Base-by-base conservation (phyloP, 768 basidiomycete species). In the Boletellus ananiceps region DNA sequence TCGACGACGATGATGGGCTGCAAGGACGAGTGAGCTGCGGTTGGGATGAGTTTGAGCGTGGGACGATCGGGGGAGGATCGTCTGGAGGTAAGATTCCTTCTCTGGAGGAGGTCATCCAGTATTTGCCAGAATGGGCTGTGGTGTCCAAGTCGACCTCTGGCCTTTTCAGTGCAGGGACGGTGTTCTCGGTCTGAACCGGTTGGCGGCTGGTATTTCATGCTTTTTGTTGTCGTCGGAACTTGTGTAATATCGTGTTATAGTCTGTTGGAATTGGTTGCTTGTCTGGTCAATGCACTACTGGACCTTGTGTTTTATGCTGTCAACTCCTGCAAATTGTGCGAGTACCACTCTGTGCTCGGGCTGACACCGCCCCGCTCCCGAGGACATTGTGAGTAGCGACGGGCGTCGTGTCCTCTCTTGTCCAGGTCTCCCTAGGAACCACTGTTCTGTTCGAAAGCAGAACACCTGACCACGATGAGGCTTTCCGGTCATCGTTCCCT, bases 21-120 rank as follows among this genome's bases (percentile, higher is more conserved):
- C 39, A 57, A 23, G 86, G 82, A 25, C 71, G 74, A 4, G 72
- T 82, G 18, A 78, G 76, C 15, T 85, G 83, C 52, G 77, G 79
- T 47, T 86, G 83, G 80, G 77, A 74, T n/a, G 85, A 88, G 59
- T 81, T 82, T 56, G 77, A 79, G 64, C 78, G 78, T 57, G 81
- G 62, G 37, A 76, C 72, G 54, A 62, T 79, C 12, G 81, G 79
- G 36, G 69, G 74, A 52, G 72, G 72, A 15, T 15, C 52, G 14
- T 55, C 57, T 38, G 61, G 60, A 16, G 74, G 66, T 27, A 76
- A 71, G 67, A 85, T 88, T 16, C 86, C 86, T 5, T 85, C 86
- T 3, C 71, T 79, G 40, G 84, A 88, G 60, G 86, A 89, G 60
- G 75, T 79, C 23, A 59, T 86, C 7, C 59, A 64, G 7, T 85